phyloP scores from a whole-genome alignment of 2,329 filamentous ascomycete species.

The Helicocarpus griseus region DNA sequence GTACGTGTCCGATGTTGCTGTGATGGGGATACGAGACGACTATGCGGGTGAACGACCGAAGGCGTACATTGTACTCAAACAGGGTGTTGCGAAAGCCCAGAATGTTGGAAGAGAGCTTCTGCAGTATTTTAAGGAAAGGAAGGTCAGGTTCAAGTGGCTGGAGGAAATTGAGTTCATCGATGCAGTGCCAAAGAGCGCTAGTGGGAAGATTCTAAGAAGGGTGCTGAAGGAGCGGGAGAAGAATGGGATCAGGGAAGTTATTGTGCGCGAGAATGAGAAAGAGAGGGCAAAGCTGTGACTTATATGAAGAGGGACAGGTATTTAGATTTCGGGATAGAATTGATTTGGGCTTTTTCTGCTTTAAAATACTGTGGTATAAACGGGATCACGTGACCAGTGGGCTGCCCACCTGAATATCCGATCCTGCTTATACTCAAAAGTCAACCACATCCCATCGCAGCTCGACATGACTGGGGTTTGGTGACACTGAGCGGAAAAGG shows the following conservation, averaged over 20 bases:
- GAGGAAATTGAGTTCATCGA: slow-evolving; percentile 4
- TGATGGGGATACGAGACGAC: slow-evolving; percentile 33
- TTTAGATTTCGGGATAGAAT: not conserved
- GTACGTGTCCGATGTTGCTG: slow-evolving; percentile 39
- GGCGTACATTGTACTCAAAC: slow-evolving; percentile 4
- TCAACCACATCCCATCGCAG: not conserved
- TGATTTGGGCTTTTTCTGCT: not conserved
- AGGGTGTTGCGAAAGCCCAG: not conserved
- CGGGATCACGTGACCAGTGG: too few relatives aligned
- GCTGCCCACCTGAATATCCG: too few relatives aligned
- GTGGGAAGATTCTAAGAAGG: slow-evolving; percentile 59
- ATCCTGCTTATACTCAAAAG: not conserved
- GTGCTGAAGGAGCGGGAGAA: slow-evolving; percentile 41
- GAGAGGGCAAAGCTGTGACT: slow-evolving; percentile 2
- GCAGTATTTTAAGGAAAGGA: slow-evolving; percentile 2
- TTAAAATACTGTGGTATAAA: too few relatives aligned
- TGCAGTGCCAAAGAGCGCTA: slow-evolving; percentile 54
- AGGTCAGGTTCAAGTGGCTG: slow-evolving; percentile 5
- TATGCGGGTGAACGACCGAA: slow-evolving; percentile 5
- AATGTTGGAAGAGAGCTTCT: not conserved
- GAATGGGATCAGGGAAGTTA: slow-evolving; percentile 9
- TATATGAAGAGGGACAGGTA: not conserved
- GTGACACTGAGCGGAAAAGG: too few relatives aligned
- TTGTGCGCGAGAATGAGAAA: slow-evolving; percentile 1
- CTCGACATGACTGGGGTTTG: not conserved